phyloP scores from a whole-genome alignment of 2,329 filamentous ascomycete species.

The Gyromitra esculenta region DNA sequence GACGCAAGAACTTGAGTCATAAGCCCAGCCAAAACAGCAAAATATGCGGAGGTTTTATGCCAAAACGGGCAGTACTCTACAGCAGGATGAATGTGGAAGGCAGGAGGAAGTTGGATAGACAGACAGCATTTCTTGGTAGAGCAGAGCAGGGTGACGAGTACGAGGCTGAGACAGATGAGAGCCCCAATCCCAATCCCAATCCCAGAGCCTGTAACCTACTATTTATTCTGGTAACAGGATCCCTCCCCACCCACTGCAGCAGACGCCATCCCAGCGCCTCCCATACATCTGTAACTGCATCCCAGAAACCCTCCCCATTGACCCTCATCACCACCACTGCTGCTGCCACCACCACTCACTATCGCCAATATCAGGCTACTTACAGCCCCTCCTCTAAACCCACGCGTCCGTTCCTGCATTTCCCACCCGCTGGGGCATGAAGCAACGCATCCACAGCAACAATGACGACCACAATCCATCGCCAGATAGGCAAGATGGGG shows the following conservation, averaged over 20 bases:
- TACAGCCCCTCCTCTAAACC: constrained; percentile 4
- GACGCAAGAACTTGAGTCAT: constrained; percentile 10
- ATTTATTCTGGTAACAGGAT: constrained; percentile 7
- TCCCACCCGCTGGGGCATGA: constrained; percentile 8
- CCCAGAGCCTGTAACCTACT: neutral
- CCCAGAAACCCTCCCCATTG: constrained; percentile 17
- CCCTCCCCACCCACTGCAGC: neutral
- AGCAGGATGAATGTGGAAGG: neutral
- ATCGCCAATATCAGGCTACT: neutral
- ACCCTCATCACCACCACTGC: constrained; percentile 10
- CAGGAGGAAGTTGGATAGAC: constrained; percentile 3
- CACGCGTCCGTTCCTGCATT: constrained; percentile 5
- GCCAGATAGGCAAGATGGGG: constrained; percentile 77
- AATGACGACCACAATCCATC: constrained; percentile 76
- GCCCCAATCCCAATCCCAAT: neutral
- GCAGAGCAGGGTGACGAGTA: neutral
- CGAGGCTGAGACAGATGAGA: constrained; percentile 28
- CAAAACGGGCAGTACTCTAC: neutral
- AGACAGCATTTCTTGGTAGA: neutral
- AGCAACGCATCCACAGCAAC: constrained; percentile 22
- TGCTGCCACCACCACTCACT: constrained; percentile 1
- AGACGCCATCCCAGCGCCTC: neutral
- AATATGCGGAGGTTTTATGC: constrained; percentile 13
- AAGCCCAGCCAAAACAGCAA: neutral
- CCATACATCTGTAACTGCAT: constrained; percentile 20